Percentiles rank a stretch among this genome's conserved stretches.
Conservation (phyloP, 495 filamentous ascomycete species). For the Penicillium simplicissimum region DNA sequence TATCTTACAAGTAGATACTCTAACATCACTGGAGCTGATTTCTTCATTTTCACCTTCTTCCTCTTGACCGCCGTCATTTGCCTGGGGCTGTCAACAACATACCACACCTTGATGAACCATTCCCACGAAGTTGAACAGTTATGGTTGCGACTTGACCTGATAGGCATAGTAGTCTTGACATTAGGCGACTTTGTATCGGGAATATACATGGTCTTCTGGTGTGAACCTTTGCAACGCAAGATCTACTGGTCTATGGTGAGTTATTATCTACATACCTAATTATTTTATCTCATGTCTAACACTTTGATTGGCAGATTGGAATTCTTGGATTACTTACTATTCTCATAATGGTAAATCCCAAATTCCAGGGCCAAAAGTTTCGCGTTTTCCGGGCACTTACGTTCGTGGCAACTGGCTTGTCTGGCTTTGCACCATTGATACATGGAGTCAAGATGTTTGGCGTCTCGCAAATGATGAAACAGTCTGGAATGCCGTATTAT, state of each 20-base stretch:
- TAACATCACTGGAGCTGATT: slow-evolving; percentile 21
- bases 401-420: slow-evolving; percentile 52
- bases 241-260: slow-evolving; percentile 32
- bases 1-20: slow-evolving; percentile 29
- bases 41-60: slow-evolving; percentile 30
- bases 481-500: slow-evolving; percentile 33
- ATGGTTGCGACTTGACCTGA: slow-evolving; percentile 30
- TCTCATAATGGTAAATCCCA: slow-evolving; percentile 40
- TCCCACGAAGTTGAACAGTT: slow-evolving; percentile 24
- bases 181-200: slow-evolving; percentile 32
- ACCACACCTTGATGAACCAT: slow-evolving; percentile 35
- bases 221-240: slow-evolving; percentile 20
- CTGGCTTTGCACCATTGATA: slow-evolving; percentile 47
- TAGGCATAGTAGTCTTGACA: slow-evolving; percentile 26
- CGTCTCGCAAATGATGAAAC: slow-evolving; percentile 40
- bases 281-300: slow-evolving; percentile 11
- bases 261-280: slow-evolving; percentile 14
- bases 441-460: slow-evolving; percentile 49
- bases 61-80: slow-evolving; percentile 27
- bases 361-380: slow-evolving; percentile 44
- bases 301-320: slow-evolving; percentile 21
- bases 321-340: slow-evolving; percentile 34
- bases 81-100: slow-evolving; percentile 28
- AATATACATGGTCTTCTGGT: slow-evolving; percentile 32
- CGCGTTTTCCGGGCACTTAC: slow-evolving; percentile 43